phyloP scores from a whole-genome alignment of 1,284 basidiomycete genomes.

The Apiotrichum sp. region DNA sequence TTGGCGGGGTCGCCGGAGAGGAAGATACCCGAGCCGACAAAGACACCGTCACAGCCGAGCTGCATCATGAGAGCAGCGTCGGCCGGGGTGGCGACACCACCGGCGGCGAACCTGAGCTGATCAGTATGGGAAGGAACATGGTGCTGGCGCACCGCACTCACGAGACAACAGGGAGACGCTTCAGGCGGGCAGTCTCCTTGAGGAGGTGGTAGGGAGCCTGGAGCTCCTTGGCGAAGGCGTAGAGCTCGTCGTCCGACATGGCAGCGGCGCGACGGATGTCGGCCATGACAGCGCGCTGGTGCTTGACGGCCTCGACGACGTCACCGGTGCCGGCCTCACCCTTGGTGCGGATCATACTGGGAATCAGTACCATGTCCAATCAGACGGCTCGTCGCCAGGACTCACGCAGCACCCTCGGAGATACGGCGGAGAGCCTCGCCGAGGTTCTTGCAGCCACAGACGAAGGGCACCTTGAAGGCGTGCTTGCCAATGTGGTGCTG shows the following conservation, averaged over 20 bases:
- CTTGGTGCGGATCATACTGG: slow-evolving; percentile 78
- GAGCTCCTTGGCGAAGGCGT: slow-evolving; percentile 84
- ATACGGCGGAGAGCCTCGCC: slow-evolving; percentile 91
- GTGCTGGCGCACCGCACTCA: slow-evolving; percentile 10
- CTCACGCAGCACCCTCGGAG: slow-evolving; percentile 79
- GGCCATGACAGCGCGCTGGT: slow-evolving; percentile 73
- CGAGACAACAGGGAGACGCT: slow-evolving; percentile 79
- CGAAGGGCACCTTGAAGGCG: slow-evolving; percentile 69
- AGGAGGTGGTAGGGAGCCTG: slow-evolving; percentile 95
- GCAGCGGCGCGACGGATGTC: slow-evolving; percentile 80
- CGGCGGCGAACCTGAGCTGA: slow-evolving; percentile 73
- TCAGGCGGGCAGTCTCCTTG: slow-evolving; percentile 90
- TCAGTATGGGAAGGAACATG: not conserved
- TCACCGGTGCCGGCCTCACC: slow-evolving; percentile 98
- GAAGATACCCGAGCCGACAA: slow-evolving; percentile 88
- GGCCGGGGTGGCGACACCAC: slow-evolving; percentile 89
- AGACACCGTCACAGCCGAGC: slow-evolving; percentile 93
- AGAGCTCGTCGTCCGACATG: slow-evolving; percentile 94
- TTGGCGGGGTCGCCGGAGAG: slow-evolving; percentile 84
- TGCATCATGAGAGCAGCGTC: slow-evolving; percentile 99
- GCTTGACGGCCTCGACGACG: slow-evolving; percentile 92
- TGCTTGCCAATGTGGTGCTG: slow-evolving; percentile 77
- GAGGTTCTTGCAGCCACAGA: slow-evolving; percentile 57
- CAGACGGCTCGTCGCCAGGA: too few species aligned
- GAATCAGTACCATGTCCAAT: too few species aligned